Base-by-base conservation (phyloP, 2,329 filamentous ascomycete genomes). In the Arthrobotrys conoides region DNA sequence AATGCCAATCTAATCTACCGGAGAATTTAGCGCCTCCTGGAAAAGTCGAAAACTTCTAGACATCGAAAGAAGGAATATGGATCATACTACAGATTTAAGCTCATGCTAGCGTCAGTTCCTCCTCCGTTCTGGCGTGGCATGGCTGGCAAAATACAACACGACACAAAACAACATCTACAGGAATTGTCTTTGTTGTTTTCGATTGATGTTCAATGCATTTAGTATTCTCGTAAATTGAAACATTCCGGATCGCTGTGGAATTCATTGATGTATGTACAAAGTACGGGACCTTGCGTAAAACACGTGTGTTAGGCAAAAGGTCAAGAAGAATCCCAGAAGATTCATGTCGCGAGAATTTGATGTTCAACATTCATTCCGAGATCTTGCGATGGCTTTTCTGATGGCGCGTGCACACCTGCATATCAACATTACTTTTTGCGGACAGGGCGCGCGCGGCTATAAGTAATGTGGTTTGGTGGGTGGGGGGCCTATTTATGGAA, bases 21-120 rank as follows among this genome's bases (percentile, higher is more conserved):
- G 20, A 2, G 2, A 36, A 41, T 44, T 61, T 61, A 61, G 57
- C 36, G 22, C 36, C 57, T 20, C 20, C 12, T 61, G 22, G 18
- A n/a, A 61, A 61, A 44, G 14, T 9, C 12, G 6, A 46, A 18
- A 20, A 22, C 9, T 33, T 20, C 53, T 22, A 41, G 57, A 12
- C 36, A 61, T 61, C 36, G 57, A 61, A 59, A 61, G 57, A 44
- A 61, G 57, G 57, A 44, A 44, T 61, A 61, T 44, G 36, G 30
- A 59, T 22, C 30, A 41, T 22, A 12, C 20, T 10, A 20, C 33
- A 20, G 24, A 44, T 41, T 44, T 44, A 41, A 61, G 57, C 57
- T 61, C 57, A 61, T 44, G 20, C 36, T 61, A 61, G 57, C 36
- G 57, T 61, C 33, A 27, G 57, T 41, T 44, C 20, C 20, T 22